Conservation (phyloP, 2,329 filamentous ascomycete species). For the Didymosphaeria variabile region DNA sequence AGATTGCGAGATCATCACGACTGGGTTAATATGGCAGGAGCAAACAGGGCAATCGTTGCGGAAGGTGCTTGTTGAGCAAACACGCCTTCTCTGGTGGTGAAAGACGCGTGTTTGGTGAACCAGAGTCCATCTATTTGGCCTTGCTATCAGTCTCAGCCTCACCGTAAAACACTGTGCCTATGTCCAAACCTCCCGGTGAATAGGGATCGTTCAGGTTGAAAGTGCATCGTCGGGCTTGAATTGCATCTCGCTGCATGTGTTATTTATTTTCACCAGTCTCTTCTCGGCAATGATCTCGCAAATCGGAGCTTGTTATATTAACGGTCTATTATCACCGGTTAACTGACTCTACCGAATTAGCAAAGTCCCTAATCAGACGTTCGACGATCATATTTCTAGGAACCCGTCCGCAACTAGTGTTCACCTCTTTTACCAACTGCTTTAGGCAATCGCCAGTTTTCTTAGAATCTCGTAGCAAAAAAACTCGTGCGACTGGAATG, state of each 20-base stretch:
- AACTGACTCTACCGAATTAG: no score
- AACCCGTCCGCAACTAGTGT: no score
- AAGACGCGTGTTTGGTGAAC: neutral
- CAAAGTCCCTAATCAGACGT: no score
- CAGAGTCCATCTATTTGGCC: neutral
- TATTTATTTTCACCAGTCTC: neutral
- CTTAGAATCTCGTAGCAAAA: no score
- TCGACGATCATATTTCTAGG: no score
- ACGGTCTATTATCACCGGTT: no score
- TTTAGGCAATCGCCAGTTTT: no score
- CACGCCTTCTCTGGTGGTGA: neutral
- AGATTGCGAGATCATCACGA: neutral
- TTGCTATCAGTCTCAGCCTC: neutral
- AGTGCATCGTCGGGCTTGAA: neutral
- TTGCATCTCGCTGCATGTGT: neutral
- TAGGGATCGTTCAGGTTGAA: neutral
- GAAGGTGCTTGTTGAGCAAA: neutral
- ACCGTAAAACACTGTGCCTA: neutral
- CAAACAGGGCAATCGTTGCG: neutral
- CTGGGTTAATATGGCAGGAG: neutral
- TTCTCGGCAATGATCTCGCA: neutral
- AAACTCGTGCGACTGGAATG: no score
- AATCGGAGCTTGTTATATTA: neutral
- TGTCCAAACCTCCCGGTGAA: neutral
- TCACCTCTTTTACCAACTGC: no score